Evolutionary conservation across 352 stramenopile genomes (phyloP), one percentile per base, ranked within the genome.

Genomic region (Detonula confervacea): DNA sequence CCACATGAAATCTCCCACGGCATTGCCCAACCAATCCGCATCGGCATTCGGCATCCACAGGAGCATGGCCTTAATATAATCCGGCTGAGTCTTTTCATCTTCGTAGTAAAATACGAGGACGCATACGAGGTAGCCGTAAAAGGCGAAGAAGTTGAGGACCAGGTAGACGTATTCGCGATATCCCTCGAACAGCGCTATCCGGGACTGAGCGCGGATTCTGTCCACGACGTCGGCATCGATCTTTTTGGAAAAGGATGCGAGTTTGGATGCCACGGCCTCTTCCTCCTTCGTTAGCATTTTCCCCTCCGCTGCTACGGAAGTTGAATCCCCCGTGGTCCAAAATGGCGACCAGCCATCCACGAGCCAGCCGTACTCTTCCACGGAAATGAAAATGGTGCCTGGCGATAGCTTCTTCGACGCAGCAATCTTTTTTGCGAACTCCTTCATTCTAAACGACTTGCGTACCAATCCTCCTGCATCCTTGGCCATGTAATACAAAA

Each of bases 1-100:
- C 90, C 89, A 94, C 76, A 88, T 89, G 7, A 93, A 87, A 69
- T 93, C 89, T 5, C 90, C 90, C 11, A 84, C 78, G 60, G 91
- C 91, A 63, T 94, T 94, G 14, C 87, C 86, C 61, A 80, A 52
- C 90, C 90, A 94, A 71, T 93, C 87, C 8, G 87, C 89, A 39
- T 84, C 72, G 2, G 39, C 68, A 77, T 92, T 89, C 1, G 42
- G 62, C 63, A 87, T 72, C 49, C 81, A 66, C 16, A 91, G 83
- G 16, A 90, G 77, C 33, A 92, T 61, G 0, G 39, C 52, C 27
- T 67, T 57, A 14, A 91, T 68, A n/a, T 77, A 88, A 1, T 39
- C 27, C 3, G 81, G 83, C 60, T 92, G 82, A 7, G 30, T n/a
- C 56, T 7, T 73, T 60, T 91, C 84, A n/a, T 92, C 77, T 16